Evolutionary conservation across 2,329 filamentous ascomycete species (phyloP), one percentile per base, ranked within the genome.

Genomic region (Colletotrichum tamarilloi): DNA sequence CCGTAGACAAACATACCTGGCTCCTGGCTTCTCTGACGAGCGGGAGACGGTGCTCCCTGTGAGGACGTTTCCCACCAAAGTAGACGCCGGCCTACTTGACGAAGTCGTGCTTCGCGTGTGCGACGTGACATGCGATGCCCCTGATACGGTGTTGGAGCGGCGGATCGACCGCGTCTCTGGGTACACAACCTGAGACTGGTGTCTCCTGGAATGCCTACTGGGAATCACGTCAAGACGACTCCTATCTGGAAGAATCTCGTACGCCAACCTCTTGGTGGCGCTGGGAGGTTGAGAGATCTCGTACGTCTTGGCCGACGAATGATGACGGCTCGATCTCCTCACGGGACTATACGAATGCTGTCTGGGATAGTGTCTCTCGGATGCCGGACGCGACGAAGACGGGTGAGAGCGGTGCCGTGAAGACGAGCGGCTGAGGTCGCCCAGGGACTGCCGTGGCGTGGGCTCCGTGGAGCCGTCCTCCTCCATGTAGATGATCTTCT

Each of bases 1-100:
- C 12, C 30, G 28, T 46, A 12, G 28, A 32, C 55, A 32, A 12
- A 12, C 81, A 75, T 78, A 82, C 81, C 79, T 81, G 6, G 64
- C 52, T 22, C 62, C 52, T n/a, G 74, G 68, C 66, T 76, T 79
- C 2, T 80, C 79, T 38, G 73, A 66, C 11, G 77, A 75, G n/a
- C 76, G 76, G 42, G 64, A 65, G 28, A 63, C 70, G 9, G 62
- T 38, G n/a, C 59, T 67, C 24, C 65, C 55, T 35, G 72, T 53
- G 24, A 72, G 38, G 28, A 73, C 35, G 32, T 56, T 62, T 11
- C 75, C 66, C 52, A 72, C 46, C 14, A 75, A 62, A 19, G 32
- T 67, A 8, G 71, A 66, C 14, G 68, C 49, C 2, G 52, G 68
- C 42, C 62, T 73, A 24, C 46, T 75, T 4, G 75, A 76, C 5